Conservation (phyloP, 257 asterid genomes). For the Lycium barbarum region DNA sequence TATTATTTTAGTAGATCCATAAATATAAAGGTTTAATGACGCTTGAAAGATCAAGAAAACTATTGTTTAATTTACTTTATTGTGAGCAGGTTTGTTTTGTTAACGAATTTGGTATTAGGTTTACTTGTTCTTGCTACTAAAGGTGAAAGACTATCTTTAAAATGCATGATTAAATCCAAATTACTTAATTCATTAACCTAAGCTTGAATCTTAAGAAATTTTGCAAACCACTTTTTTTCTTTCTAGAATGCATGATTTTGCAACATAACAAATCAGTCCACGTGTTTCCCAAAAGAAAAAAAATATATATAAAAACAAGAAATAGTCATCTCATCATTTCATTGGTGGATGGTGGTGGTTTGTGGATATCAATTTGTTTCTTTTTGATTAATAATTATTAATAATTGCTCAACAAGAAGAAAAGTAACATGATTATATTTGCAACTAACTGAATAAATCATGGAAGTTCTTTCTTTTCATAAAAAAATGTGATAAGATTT, state of each 20-base stretch:
- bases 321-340: slow-evolving; percentile 21
- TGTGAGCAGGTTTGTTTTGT: slow-evolving; percentile 18
- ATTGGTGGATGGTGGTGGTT: slow-evolving; percentile 26
- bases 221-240: not conserved
- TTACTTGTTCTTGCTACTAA: not conserved
- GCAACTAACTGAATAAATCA: slow-evolving; percentile 21
- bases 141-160: not conserved
- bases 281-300: not conserved
- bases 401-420: slow-evolving; percentile 3
- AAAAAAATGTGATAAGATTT: not conserved
- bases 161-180: slow-evolving; percentile 8
- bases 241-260: slow-evolving; percentile 24
- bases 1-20: not conserved
- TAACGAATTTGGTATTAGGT: not conserved
- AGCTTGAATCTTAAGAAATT: not conserved
- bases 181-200: not conserved
- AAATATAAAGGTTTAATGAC: no score
- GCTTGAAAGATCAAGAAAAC: not conserved
- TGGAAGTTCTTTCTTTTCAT: not conserved
- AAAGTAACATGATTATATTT: slow-evolving; percentile 20
- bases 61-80: not conserved
- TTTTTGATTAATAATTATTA: not conserved
- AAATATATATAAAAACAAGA: not conserved
- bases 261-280: not conserved
- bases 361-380: not conserved